These are phyloP conservation scores for Metschnikowia continentalis DNA, from an alignment of 805 yeast genomes.

Conservation along the genomic window DNA sequence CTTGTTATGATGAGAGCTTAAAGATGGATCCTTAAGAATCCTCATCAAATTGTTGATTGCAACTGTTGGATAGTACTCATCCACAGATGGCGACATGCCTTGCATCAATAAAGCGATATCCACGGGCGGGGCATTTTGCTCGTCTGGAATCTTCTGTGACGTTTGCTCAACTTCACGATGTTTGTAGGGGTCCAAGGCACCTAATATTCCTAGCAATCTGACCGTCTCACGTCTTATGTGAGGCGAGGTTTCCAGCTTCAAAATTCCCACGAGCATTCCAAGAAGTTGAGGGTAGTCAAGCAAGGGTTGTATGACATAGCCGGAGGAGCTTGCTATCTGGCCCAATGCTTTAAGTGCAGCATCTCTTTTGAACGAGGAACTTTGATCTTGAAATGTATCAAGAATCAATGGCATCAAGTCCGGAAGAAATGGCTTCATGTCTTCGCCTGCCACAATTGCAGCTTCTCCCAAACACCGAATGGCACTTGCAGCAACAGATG, in stretches of 20 bases:
- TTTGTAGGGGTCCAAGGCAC: constrained; percentile 95
- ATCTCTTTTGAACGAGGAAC: constrained; percentile 80
- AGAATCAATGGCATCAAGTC: constrained; percentile 83
- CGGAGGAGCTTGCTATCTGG: constrained; percentile 84
- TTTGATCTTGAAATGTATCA: constrained; percentile 88
- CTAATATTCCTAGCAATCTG: constrained; percentile 82
- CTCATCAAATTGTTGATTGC: constrained; percentile 83
- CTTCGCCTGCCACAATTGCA: constrained; percentile 84
- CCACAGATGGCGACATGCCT: constrained; percentile 89
- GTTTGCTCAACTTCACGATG: constrained; percentile 85
- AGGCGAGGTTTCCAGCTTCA: constrained; percentile 75
- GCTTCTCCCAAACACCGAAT: constrained; percentile 86
- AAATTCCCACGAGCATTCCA: constrained; percentile 73
- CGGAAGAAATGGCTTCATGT: constrained; percentile 64
- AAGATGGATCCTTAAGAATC: constrained; percentile 77
- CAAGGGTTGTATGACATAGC: constrained; percentile 91
- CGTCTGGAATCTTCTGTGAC: constrained; percentile 52
- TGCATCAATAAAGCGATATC: constrained; percentile 89
- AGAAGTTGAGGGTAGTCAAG: constrained; percentile 87
- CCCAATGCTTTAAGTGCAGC: constrained; percentile 87
- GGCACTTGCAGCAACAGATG: constrained; percentile 83
- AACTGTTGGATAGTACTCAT: constrained; percentile 93
- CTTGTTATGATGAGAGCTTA: constrained; percentile 81
- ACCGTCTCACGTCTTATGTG: constrained; percentile 83
- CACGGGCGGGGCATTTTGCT: constrained; percentile 83